Conservation (phyloP, 2,329 filamentous ascomycete genomes). For the Helotiales sp. region DNA sequence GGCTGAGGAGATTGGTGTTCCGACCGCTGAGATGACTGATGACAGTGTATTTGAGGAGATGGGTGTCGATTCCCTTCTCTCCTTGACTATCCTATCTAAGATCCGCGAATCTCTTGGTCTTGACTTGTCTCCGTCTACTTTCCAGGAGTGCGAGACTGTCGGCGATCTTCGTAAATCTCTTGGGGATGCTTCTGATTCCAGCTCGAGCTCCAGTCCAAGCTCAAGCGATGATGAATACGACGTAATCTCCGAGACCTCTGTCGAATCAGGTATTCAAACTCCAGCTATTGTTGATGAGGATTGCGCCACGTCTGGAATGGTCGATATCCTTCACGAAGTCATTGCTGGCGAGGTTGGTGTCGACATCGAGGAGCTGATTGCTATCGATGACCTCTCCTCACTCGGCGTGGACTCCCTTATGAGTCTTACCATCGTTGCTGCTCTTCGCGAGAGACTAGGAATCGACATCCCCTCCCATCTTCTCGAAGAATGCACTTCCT, state of each 20-base stretch:
- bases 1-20: constrained; percentile 53
- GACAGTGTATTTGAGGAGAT: constrained; percentile 54
- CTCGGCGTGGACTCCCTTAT: background rate
- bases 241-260: background rate
- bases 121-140: constrained; percentile 21
- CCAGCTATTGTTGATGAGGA: background rate
- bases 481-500: background rate
- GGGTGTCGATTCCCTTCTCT: constrained; percentile 59
- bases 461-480: background rate
- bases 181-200: background rate
- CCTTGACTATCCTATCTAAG: constrained; percentile 52
- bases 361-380: background rate
- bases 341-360: background rate
- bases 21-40: constrained; percentile 53
- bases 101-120: constrained; percentile 57
- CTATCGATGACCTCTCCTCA: background rate
- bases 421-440: background rate
- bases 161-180: background rate
- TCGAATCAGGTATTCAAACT: background rate
- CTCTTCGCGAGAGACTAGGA: background rate
- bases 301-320: background rate
- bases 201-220: background rate
- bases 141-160: background rate
- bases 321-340: background rate
- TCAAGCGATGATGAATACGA: background rate